Evolutionary conservation across 2,329 filamentous ascomycete species (phyloP).

Genomic region (Dothiorella sarmentorum): DNA sequence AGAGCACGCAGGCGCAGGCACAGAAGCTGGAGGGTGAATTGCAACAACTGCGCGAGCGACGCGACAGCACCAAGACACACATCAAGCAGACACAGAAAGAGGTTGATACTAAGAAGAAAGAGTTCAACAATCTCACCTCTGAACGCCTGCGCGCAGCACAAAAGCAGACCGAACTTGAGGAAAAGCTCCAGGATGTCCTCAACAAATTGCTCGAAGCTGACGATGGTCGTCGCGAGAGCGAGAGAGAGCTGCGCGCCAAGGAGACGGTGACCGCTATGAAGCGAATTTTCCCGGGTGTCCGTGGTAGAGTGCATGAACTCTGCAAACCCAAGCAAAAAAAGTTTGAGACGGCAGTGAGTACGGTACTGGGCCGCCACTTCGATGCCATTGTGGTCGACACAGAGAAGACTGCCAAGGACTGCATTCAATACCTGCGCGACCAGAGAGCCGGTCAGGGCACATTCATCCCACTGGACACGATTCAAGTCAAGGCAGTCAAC

Average conservation of each 20-base stretch:
- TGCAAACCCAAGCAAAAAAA: slow-evolving; percentile 98
- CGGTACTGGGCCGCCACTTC: slow-evolving; percentile 86
- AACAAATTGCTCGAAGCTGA: slow-evolving; percentile 81
- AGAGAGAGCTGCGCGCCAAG: slow-evolving; percentile 73
- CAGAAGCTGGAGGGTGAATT: slow-evolving; percentile 73
- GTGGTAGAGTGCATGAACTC: slow-evolving; percentile 83
- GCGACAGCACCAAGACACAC: slow-evolving; percentile 55
- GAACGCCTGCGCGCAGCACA: slow-evolving; percentile 78
- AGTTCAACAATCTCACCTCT: slow-evolving; percentile 80
- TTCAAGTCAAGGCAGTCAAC: slow-evolving; percentile 89
- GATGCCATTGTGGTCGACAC: slow-evolving; percentile 94
- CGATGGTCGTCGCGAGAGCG: slow-evolving; percentile 78
- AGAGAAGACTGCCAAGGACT: slow-evolving; percentile 89
- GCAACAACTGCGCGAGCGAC: slow-evolving; percentile 65
- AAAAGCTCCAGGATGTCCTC: slow-evolving; percentile 79
- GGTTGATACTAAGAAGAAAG: slow-evolving; percentile 86
- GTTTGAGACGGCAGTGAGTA: slow-evolving; percentile 88
- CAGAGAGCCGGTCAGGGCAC: slow-evolving; percentile 84
- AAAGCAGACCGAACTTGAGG: slow-evolving; percentile 81
- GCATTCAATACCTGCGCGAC: slow-evolving; percentile 89
- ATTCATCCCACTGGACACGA: slow-evolving; percentile 95
- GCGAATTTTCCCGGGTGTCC: slow-evolving; percentile 78
- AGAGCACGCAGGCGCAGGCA: slow-evolving; percentile 69
- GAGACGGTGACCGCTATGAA: slow-evolving; percentile 85
- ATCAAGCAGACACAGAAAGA: slow-evolving; percentile 69